Evolutionary conservation across 1,139 yeast genomes (phyloP), one percentile per base, ranked within the genome.

Genomic region (Yamadazyma atlantica): DNA sequence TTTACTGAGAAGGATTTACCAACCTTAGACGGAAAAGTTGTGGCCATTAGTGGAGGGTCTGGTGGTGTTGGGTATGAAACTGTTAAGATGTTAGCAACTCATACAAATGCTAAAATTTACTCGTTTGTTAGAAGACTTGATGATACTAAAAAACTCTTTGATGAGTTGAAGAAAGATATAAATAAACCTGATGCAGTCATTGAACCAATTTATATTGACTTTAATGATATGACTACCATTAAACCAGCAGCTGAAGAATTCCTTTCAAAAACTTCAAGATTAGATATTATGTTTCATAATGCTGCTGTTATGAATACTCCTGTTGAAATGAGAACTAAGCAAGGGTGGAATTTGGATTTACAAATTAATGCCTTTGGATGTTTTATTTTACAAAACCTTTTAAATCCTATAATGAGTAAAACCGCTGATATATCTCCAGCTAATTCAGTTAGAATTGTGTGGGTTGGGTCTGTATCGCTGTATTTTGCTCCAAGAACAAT

Each of bases 281-380:
- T 74, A 24, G 73, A 73, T 43, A 57, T 70, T n/a, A 61, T 72
- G 15, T 60, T 75, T 34, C 73, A 73, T 45, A 75, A 75, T 54
- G 80, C 80, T 26, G 51, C 81, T 30, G 62, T 75, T 14, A 73
- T 69, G 70, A 53, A 55, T 9, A 67, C 74, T 1, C 62, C 66
- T 7, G 50, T 51, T 10, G 61, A 60, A 12, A 46, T 64, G 1
- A 32, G 37, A 25, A 30, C 46, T 13, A 32, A 23, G 14, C 46
- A 42, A 29, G 43, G 45, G 1, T 59, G 58, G 42, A 79, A 75
- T 38, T 51, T 65, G 25, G 75, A 70, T 49, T 61, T 74, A 37
- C 80, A 78, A 9, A 64, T 73, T 15, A 78, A 78, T 48, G 73
- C 58, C 4, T 45, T 77, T 35, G 82, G 75, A 2, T 77, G 73